Conservation (phyloP, 1,139 yeast species). For the Yamadazyma atlantica region DNA sequence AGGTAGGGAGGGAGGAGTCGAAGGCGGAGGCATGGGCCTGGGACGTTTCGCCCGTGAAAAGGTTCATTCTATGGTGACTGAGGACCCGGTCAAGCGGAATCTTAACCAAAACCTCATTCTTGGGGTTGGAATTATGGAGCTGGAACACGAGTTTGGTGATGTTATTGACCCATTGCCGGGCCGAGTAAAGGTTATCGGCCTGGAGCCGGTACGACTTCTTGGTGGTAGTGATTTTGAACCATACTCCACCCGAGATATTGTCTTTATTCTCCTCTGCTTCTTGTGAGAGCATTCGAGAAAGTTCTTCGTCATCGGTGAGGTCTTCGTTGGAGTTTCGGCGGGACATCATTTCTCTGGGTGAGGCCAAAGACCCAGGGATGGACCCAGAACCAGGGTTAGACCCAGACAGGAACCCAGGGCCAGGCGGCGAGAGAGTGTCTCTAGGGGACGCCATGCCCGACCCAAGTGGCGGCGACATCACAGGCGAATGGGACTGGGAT, state of each 20-base stretch:
- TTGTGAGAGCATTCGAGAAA: conserved; percentile 23
- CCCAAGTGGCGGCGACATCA: too few relatives aligned
- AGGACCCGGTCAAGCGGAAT: conserved; percentile 72
- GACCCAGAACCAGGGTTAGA: too few relatives aligned
- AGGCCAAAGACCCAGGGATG: too few relatives aligned
- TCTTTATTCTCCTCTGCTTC: conserved; percentile 33
- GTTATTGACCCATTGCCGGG: conserved; percentile 76
- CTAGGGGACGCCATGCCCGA: too few relatives aligned
- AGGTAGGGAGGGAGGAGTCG: too few relatives aligned
- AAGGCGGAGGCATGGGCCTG: too few relatives aligned
- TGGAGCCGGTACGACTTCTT: conserved; percentile 61
- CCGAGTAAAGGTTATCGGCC: conserved; percentile 72
- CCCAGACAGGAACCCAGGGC: too few relatives aligned
- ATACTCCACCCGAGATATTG: conserved; percentile 32
- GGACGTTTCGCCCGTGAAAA: conserved; percentile 12
- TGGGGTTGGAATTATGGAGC: conserved; percentile 60
- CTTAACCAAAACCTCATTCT: conserved; percentile 72
- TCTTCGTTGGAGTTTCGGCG: conserved; percentile 18
- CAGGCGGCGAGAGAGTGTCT: too few relatives aligned
- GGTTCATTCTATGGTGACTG: conserved; percentile 40
- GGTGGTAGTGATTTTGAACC: conserved; percentile 60
- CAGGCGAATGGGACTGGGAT: too few relatives aligned
- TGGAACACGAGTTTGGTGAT: conserved; percentile 74
- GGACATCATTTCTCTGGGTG: conserved; percentile 12
- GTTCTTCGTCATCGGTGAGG: conserved; percentile 24